These are phyloP conservation scores for Marchantia paleacea DNA, from an alignment of 225 moss, liverwort and hornwort species.

Conservation along the genomic window DNA sequence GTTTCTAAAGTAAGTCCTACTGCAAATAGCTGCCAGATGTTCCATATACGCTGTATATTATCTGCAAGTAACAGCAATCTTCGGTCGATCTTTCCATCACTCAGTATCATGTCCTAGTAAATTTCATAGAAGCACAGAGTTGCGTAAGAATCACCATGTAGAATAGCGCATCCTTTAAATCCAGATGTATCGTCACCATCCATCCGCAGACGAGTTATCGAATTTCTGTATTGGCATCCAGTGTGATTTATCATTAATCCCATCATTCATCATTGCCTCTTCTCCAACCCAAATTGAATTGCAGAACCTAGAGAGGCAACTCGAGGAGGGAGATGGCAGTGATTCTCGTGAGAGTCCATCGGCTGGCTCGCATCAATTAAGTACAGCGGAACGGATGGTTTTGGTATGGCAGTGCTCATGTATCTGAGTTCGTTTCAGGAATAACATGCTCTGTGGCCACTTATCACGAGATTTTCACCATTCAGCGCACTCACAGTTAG, in stretches of 20 bases:
- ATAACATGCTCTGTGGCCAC: not conserved
- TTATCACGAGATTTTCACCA: not conserved
- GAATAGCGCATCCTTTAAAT: not conserved
- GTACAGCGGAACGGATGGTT: constrained; percentile 52
- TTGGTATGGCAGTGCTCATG: constrained; percentile 52
- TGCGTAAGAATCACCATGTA: not conserved
- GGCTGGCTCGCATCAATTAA: constrained; percentile 40
- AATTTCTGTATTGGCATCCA: not conserved
- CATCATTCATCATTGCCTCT: not conserved
- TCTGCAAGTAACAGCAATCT: not conserved
- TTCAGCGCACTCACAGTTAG: not conserved
- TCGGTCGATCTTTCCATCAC: too few species aligned
- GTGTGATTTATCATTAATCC: not conserved
- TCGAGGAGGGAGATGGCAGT: constrained; percentile 42
- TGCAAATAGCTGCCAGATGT: not conserved
- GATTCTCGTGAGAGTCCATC: constrained; percentile 32
- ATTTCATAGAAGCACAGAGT: not conserved
- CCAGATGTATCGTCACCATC: not conserved
- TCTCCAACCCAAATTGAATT: not conserved
- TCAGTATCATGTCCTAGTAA: too few species aligned
- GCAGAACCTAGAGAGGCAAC: constrained; percentile 56
- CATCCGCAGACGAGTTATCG: not conserved
- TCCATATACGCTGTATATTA: not conserved
- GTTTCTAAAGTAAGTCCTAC: not conserved
- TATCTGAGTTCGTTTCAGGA: not conserved